Evolutionary conservation across 2,329 filamentous ascomycete species (phyloP), one percentile per base, ranked within the genome.

Genomic region (Claviceps sp.): DNA sequence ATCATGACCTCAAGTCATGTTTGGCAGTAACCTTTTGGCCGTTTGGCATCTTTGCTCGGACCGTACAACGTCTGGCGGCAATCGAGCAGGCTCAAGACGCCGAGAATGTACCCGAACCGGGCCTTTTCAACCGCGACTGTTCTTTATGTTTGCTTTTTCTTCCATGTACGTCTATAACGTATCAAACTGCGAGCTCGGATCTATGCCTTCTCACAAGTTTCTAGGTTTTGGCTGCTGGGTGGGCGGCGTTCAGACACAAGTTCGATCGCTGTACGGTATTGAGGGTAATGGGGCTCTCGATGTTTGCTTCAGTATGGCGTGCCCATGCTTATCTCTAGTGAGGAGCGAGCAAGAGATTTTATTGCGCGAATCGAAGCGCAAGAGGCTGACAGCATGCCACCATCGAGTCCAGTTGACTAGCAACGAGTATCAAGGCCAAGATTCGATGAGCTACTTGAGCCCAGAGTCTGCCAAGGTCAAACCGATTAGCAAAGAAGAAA

Each of bases 201-300:
- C 7, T 48, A 37, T 20, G 20, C 45, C 46, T 5, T 47, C 50
- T 47, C 40, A 55, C 55, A 20, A 6, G 37, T 20, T 2, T 43
- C 7, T 45, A 70, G 67, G 65, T 52, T 68, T 65, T 48, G 61
- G 62, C 14, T 55, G 52, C 40, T 52, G 64, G 5, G 40, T 68
- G 8, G 55, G 57, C n/a, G 56, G 52, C 13, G 55, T 68, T 11
- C 67, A 68, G 50, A 52, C 53, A 6, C 57, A 56, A 2, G 58
- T 68, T 52, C 65, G 67, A 22, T 43, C 58, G 2, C 60, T 64
- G 37, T 70, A 68, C 56, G 56, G 56, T 50, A 67, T 70, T 40
- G 52, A 61, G 6, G 65, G 66, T 24, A 50, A 44, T 7, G 44
- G 52, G 0, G 37, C 24, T 11, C 37, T 42, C 3, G 67, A 70